These are phyloP conservation scores for Pleurotus tuber-regium DNA, from an alignment of 768 basidiomycete species.

Conservation along the genomic window DNA sequence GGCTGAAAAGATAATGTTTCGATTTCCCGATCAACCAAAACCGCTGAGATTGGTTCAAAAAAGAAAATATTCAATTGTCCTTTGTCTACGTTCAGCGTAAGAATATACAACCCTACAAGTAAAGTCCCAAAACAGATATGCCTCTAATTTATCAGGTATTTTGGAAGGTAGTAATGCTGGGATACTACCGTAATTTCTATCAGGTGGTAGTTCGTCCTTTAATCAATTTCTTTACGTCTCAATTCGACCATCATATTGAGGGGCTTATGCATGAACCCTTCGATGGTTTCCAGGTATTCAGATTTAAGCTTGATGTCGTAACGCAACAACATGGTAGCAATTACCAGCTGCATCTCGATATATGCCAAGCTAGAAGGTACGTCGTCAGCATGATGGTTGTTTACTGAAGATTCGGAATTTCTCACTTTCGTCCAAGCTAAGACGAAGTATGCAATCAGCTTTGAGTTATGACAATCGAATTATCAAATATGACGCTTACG, in stretches of 20 bases:
- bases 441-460: neutral
- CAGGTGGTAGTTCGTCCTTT: too few species aligned
- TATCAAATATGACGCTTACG: constrained; percentile 15
- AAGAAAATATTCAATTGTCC: too few species aligned
- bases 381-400: constrained; percentile 3
- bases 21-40: too few species aligned
- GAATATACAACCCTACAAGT: too few species aligned
- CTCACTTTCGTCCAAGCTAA: constrained; percentile 24
- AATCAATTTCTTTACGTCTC: constrained; percentile 1
- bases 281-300: constrained; percentile 19
- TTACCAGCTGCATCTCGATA: constrained; percentile 25
- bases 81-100: too few species aligned
- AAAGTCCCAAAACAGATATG: too few species aligned
- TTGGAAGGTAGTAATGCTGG: too few species aligned
- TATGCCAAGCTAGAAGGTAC: constrained; percentile 21
- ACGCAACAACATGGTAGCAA: constrained; percentile 22
- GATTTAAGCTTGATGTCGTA: constrained; percentile 23
- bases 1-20: too few species aligned
- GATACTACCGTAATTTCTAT: too few species aligned
- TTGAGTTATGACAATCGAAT: neutral
- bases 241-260: constrained; percentile 19
- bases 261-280: constrained; percentile 30
- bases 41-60: too few species aligned
- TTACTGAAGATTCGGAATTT: neutral
- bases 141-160: too few species aligned